Base-by-base conservation (phyloP, 257 asterid genomes). In the Penstemon barbatus region DNA sequence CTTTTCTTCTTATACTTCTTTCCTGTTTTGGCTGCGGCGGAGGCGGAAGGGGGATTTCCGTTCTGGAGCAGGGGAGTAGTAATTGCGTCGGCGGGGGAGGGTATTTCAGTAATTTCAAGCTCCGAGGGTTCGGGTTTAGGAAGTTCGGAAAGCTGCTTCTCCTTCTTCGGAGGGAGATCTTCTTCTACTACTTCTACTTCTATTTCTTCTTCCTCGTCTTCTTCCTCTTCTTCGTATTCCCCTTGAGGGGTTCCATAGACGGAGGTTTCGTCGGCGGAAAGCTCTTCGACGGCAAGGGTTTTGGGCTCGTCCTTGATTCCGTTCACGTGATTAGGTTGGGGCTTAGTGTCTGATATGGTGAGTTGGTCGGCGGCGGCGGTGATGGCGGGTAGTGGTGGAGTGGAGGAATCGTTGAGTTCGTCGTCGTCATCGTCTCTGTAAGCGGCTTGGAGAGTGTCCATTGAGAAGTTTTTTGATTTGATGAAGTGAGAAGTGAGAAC, bases 1-100 rank as follows among this genome's bases (percentile, higher is more conserved):
- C 61, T 85, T 83, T 87, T 93, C 87, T 91, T 91, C 84, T 92
- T 90, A 65, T 79, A 78, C 77, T 90, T 93, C 80, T 87, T 90
- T 36, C 87, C 73, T 49, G 84, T 49, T 62, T 81, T 81, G 12
- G 73, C 72, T 4, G 74, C 33, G 12, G 75, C 38, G 2, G 60
- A 44, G 3, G 38, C 57, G 33, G 33, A 25, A 25, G 33, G 62
- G 63, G 77, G 71, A 71, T 64, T 63, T 1, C 79, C 83, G 57
- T 75, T 77, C 61, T 46, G 56, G 4, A 74, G 25, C 61, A 1
- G 53, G 2, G 69, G 74, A 12, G 66, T 25, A 25, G 33, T 38
- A 5, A 46, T 15, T 33, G 44, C 64, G 39, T 57, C 72, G 8
- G 66, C 57, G 6, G 78, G 56, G n/a, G 84, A 65, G 65, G 84